Percentiles rank a stretch among this genome's conserved stretches.
These are phyloP conservation scores for Ulmus americana DNA, from an alignment of 331 rosid genomes.

Conservation along the genomic window DNA sequence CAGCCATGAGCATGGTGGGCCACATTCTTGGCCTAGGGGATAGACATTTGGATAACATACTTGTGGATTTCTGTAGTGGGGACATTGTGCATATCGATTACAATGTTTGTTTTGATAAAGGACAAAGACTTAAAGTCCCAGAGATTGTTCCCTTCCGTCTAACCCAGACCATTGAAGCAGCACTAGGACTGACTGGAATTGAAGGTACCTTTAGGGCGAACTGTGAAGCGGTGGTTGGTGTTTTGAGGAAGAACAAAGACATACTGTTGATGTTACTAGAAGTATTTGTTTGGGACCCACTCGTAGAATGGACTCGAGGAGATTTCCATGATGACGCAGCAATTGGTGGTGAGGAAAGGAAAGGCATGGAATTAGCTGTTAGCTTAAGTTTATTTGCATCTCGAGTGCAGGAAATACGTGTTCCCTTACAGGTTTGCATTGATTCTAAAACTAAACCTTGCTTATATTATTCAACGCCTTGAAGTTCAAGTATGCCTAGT, in stretches of 20 bases:
- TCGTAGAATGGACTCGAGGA: slow-evolving; percentile 96
- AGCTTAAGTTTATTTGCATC: slow-evolving; percentile 97
- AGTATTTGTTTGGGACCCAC: slow-evolving; percentile 96
- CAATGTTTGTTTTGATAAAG: slow-evolving; percentile 93
- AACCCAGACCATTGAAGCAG: slow-evolving; percentile 87
- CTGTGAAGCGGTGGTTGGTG: slow-evolving; percentile 75
- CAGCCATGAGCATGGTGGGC: slow-evolving; percentile 97
- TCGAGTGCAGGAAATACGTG: slow-evolving; percentile 95
- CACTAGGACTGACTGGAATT: slow-evolving; percentile 83
- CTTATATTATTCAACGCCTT: slow-evolving; percentile 2
- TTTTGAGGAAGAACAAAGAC: slow-evolving; percentile 85
- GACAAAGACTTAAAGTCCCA: slow-evolving; percentile 83
- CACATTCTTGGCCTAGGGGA: slow-evolving; percentile 93
- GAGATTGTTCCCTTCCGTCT: slow-evolving; percentile 99
- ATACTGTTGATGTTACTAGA: slow-evolving; percentile 80
- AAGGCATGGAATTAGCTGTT: slow-evolving; percentile 98
- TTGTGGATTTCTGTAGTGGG: slow-evolving; percentile 84
- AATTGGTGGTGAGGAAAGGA: slow-evolving; percentile 96
- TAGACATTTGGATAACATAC: slow-evolving; percentile 88
- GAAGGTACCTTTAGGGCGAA: slow-evolving; percentile 94
- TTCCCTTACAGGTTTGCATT: slow-evolving; percentile 74
- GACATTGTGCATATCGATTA: slow-evolving; percentile 89
- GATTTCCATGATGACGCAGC: slow-evolving; percentile 96
- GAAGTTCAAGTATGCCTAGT: not conserved
- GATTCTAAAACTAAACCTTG: slow-evolving; percentile 9